Evolutionary conservation across 2,329 filamentous ascomycete genomes (phyloP), one percentile per base, ranked within the genome.

Genomic region (Colletotrichum lindemuthianum): DNA sequence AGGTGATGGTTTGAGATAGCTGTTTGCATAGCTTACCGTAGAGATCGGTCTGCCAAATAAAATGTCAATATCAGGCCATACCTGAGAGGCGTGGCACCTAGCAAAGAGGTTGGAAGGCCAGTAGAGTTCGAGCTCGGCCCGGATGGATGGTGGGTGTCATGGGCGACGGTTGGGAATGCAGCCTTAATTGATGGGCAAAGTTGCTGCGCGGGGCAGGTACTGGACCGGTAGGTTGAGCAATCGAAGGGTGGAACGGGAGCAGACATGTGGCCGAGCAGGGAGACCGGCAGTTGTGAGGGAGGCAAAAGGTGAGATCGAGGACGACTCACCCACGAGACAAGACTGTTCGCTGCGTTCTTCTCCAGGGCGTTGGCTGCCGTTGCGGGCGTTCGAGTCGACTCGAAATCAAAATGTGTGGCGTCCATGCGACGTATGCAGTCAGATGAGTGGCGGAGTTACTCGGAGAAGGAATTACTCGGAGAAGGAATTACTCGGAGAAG

Each of bases 21-120:
- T 65, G 43, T 56, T n/a, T 51, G 51, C 15, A 47, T 13, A 65
- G 52, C 40, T 53, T 65, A 15, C 40, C 49, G 52, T n/a, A 57
- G 52, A 65, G 63, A 65, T 65, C 63, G 63, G 51, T 15, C 45
- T 61, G 58, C 63, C 58, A 57, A 63, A 63, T 49, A 65, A 65
- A 51, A 61, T 51, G 63, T 36, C 40, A 55, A 33, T 65, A 63
- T 65, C 52, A 63, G 51, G 59, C 52, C 58, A 65, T 48, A 10
- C 56, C 33, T 50, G 44, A 36, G 45, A 47, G 55, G 12, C 49
- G 50, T 48, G 58, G 43, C 59, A 52, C 58, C 48, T 48, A 52
- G 24, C 43, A 11, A 47, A 44, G 47, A 58, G 61, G 36, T 16
- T 45, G 37, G 33, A 50, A 33, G 52, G 24, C 24, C n/a, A 37